Evolutionary conservation across 2,329 filamentous ascomycete genomes (phyloP), one percentile per base, ranked within the genome.

Genomic region (Colletotrichum sp.): DNA sequence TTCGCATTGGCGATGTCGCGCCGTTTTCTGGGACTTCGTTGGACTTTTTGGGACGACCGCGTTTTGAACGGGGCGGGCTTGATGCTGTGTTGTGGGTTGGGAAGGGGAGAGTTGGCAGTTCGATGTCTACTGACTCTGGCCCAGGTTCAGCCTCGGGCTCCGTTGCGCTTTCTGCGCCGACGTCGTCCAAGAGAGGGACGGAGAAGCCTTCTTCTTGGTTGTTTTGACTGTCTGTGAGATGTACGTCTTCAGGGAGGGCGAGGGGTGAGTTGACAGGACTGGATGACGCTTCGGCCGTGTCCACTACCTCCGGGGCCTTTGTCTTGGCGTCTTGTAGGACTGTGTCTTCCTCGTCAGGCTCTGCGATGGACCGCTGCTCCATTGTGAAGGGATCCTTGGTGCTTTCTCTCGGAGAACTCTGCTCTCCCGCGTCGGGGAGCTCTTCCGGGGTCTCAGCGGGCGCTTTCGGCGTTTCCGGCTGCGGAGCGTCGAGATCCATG

Each of bases 121-220:
- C 69, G 8, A 71, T n/a, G 5, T 67, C 31, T 15, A 61, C 66
- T 21, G 36, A 27, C 54, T 58, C 68, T 6, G 62, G 16, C 16
- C 29, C 61, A 18, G 62, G 8, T 8, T 24, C 63, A 21, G 63
- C 9, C 38, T 67, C 69, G 15, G 36, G 15, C 21, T 67, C 69
- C 29, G 29, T 21, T 33, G 63, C 54, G 36, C 27, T 67, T 54
- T 36, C 55, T 8, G 51, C 63, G 29, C 59, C 69, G 4, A 38
- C 24, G 9, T 67, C 38, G 54, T 67, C 69, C 15, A 71, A 55
- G 16, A 71, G 63, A 3, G 69, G 63, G 13, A 71, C 31, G 8
- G 55, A 36, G 54, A 71, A 71, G 29, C 62, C 62, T 18, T 54
- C 69, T 36, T 21, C 63, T 31, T 43, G 54, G 5, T 71, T 6